Evolutionary conservation across 306 rosid genomes (phyloP).

Genomic region (Sindora glabra): DNA sequence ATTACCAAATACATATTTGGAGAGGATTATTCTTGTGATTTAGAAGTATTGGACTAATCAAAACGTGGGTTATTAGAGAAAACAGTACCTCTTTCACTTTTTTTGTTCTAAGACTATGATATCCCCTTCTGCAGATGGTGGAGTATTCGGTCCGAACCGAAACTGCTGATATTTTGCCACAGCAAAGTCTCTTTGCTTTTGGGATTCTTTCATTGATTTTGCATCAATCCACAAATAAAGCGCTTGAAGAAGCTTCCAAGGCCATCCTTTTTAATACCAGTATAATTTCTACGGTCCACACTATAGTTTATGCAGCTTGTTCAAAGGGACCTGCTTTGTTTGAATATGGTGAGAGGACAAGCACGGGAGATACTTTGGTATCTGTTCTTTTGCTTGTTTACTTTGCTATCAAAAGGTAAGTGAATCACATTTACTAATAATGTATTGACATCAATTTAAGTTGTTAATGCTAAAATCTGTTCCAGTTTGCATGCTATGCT

Average conservation of each 20-base stretch:
- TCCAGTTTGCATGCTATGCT: constrained; percentile 56
- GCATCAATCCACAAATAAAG: constrained; percentile 55
- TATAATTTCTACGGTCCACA: constrained; percentile 41
- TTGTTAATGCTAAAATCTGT: constrained; percentile 14
- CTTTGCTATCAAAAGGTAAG: constrained; percentile 64
- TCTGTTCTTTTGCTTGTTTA: constrained; percentile 57
- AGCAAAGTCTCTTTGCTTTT: constrained; percentile 44
- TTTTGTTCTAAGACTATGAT: constrained; percentile 22
- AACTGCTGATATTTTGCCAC: constrained; percentile 35
- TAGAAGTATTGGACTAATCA: background rate
- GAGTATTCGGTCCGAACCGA: constrained; percentile 36
- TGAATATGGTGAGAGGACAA: constrained; percentile 60
- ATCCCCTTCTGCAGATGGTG: constrained; percentile 45
- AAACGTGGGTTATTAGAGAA: too few relatives aligned
- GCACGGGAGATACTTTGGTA: constrained; percentile 42
- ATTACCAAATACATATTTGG: background rate
- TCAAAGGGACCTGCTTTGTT: constrained; percentile 74
- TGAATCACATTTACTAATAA: constrained; percentile 8
- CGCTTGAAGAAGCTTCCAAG: constrained; percentile 70
- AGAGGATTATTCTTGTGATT: background rate
- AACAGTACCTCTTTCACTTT: too few relatives aligned
- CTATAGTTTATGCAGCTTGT: constrained; percentile 40
- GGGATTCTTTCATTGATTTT: constrained; percentile 66
- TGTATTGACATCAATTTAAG: background rate
- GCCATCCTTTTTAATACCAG: constrained; percentile 49